phyloP scores from a whole-genome alignment of 345 rosid genomes.

The Populus tremula region DNA sequence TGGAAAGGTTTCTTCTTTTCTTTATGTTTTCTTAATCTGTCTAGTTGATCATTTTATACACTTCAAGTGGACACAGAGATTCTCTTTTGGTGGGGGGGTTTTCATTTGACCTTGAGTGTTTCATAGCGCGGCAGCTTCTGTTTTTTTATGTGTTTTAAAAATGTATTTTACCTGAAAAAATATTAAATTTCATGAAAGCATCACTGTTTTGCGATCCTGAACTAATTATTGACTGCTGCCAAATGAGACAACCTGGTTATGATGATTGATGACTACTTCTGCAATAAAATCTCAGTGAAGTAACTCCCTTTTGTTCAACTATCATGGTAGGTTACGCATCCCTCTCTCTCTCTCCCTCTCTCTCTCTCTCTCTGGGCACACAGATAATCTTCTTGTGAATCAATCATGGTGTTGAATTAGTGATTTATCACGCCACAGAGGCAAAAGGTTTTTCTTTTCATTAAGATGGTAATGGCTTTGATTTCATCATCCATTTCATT shows the following conservation, averaged over 20 bases:
- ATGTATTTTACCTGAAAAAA: too few species aligned
- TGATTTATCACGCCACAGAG: neutral
- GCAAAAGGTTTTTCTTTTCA: neutral
- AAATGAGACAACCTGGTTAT: constrained; percentile 28
- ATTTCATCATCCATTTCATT: neutral
- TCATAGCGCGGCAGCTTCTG: too few species aligned
- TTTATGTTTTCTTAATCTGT: constrained; percentile 9
- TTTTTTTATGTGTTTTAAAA: too few species aligned
- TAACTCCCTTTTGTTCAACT: neutral
- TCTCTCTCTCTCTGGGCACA: neutral
- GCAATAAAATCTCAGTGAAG: constrained; percentile 20
- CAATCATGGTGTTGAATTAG: constrained; percentile 6
- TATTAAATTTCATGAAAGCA: too few species aligned
- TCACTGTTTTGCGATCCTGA: constrained; percentile 5
- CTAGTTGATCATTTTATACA: neutral
- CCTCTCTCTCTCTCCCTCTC: neutral
- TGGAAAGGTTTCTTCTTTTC: constrained; percentile 5
- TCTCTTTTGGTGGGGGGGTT: constrained; percentile 18
- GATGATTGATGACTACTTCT: constrained; percentile 9
- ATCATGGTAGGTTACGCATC: constrained; percentile 13
- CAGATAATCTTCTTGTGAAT: neutral
- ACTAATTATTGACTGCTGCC: constrained; percentile 12
- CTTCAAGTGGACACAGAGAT: constrained; percentile 14
- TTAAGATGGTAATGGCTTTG: neutral
- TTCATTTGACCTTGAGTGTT: constrained; percentile 13